Evolutionary conservation across 176 grass and related monocot species (phyloP).

Genomic region (Aegilops bicornis): DNA sequence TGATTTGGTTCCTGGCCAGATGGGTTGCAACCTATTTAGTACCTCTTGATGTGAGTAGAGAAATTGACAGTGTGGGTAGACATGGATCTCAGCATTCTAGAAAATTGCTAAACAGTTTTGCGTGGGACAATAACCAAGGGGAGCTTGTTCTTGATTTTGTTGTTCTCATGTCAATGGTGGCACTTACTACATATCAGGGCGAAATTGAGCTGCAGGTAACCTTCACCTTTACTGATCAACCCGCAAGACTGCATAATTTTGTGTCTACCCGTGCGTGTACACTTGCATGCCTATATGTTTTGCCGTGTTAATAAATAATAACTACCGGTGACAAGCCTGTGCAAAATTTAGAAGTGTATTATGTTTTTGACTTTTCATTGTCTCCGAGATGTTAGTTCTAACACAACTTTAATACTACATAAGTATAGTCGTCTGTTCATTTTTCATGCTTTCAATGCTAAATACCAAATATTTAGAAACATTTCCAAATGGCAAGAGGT

Average conservation of each 20-base stretch:
- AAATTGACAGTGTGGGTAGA: constrained; percentile 36
- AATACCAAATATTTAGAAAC: constrained; percentile 25
- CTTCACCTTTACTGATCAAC: constrained; percentile 17
- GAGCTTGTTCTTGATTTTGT: constrained; percentile 86
- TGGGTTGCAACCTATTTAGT: constrained; percentile 96
- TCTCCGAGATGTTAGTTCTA: constrained; percentile 8
- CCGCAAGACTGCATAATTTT: constrained; percentile 12
- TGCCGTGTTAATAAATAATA: constrained; percentile 10
- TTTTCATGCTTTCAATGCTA: constrained; percentile 14
- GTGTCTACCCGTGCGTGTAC: not conserved
- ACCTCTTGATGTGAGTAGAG: constrained; percentile 66
- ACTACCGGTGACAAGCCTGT: not conserved
- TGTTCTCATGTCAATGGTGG: constrained; percentile 70
- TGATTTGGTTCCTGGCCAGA: constrained; percentile 94
- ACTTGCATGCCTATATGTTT: constrained; percentile 6
- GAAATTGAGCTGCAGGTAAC: constrained; percentile 92
- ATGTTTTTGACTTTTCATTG: constrained; percentile 11
- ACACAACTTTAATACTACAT: not conserved
- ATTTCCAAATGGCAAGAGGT: not conserved
- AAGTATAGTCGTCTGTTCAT: not conserved
- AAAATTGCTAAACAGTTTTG: constrained; percentile 83
- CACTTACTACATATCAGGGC: constrained; percentile 82
- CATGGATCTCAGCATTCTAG: constrained; percentile 64
- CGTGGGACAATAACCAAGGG: constrained; percentile 89
- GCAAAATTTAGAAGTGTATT: not conserved